phyloP scores from a whole-genome alignment of 805 yeast species.

The Cyberlindnera mrakii region DNA sequence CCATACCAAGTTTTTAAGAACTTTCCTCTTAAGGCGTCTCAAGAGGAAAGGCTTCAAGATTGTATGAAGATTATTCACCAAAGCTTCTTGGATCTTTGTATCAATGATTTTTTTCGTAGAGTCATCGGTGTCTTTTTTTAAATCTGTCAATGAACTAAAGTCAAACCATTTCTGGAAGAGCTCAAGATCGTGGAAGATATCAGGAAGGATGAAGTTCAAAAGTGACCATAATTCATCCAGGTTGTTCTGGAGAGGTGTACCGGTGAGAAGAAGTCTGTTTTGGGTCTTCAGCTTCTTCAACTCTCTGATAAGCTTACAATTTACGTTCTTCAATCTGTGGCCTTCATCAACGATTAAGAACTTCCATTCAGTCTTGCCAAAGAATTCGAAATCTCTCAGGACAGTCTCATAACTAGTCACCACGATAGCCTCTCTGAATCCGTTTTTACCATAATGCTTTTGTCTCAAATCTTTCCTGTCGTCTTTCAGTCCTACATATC shows the following conservation, averaged over 20 bases:
- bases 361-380: constrained; percentile 61
- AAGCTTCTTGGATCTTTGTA: constrained; percentile 48
- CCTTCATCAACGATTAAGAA: constrained; percentile 93
- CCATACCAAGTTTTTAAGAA: constrained; percentile 67
- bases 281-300: constrained; percentile 60
- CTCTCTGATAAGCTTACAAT: constrained; percentile 67
- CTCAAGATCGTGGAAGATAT: constrained; percentile 83
- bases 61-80: constrained; percentile 76
- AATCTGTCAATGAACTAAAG: constrained; percentile 50
- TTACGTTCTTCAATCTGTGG: constrained; percentile 80
- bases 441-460: constrained; percentile 13
- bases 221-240: constrained; percentile 88
- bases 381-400: constrained; percentile 55
- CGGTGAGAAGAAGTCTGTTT: constrained; percentile 79
- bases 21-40: constrained; percentile 74
- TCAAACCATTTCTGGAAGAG: constrained; percentile 94
- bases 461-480: constrained; percentile 43
- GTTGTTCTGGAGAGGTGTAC: constrained; percentile 95
- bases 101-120: constrained; percentile 47
- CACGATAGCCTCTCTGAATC: constrained; percentile 42
- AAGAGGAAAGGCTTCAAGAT: constrained; percentile 84
- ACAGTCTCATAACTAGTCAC: constrained; percentile 81
- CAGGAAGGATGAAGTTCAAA: constrained; percentile 86
- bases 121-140: constrained; percentile 29
- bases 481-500: constrained; percentile 59